These are phyloP conservation scores for Pyrenula aspistea DNA, from an alignment of 495 filamentous ascomycete species.

Conservation along the genomic window DNA sequence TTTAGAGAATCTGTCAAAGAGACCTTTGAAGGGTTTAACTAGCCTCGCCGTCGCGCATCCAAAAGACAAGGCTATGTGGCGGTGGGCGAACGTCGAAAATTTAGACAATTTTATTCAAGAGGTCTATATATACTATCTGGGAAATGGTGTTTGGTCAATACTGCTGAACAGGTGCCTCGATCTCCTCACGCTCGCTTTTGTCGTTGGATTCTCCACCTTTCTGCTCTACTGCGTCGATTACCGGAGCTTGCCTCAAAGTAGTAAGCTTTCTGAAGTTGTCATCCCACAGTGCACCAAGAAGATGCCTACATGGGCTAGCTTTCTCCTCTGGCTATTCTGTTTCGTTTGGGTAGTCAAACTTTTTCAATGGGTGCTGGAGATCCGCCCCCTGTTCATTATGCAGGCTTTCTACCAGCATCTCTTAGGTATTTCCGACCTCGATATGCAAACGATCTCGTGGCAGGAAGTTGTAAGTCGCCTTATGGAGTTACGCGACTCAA, in stretches of 20 bases:
- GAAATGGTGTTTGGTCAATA: conserved; percentile 85
- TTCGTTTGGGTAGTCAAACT: conserved; percentile 77
- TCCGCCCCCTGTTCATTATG: conserved; percentile 62
- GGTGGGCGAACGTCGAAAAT: conserved; percentile 88
- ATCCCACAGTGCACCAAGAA: conserved; percentile 74
- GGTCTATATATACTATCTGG: conserved; percentile 82
- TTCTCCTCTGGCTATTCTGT: conserved; percentile 76
- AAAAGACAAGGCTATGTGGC: conserved; percentile 83
- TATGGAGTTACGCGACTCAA: conserved; percentile 77
- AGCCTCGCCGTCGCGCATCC: conserved; percentile 45
- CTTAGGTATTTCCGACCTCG: conserved; percentile 74
- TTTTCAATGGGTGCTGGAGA: conserved; percentile 61
- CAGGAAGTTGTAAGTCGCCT: conserved; percentile 83
- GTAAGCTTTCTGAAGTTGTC: conserved; percentile 62
- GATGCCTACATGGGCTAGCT: conserved; percentile 69
- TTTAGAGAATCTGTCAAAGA: conserved; percentile 5
- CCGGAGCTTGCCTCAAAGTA: conserved; percentile 56
- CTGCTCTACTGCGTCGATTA: conserved; percentile 84
- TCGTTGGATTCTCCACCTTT: conserved; percentile 75
- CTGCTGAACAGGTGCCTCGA: conserved; percentile 55
- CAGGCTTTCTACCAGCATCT: conserved; percentile 85
- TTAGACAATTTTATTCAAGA: conserved; percentile 83
- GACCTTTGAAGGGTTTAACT: conserved; percentile 16
- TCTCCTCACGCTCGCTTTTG: conserved; percentile 68
- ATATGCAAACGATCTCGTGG: conserved; percentile 96